Conservation (phyloP, 2,329 filamentous ascomycete species). For the Harringtonia lauricola region DNA sequence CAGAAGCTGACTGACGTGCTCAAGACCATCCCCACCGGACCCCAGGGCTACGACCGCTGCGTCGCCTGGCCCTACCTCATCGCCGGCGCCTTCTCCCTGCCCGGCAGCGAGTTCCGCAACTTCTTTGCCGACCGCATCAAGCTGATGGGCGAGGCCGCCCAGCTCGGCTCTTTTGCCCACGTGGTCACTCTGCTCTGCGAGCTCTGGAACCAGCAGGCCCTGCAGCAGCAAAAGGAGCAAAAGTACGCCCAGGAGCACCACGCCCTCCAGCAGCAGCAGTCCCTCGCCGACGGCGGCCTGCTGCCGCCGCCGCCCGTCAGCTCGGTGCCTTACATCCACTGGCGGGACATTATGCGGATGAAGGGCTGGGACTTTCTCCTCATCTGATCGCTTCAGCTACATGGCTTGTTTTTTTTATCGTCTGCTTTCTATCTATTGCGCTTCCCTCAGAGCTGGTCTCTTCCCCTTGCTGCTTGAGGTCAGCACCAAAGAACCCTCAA, state of each 20-base stretch:
- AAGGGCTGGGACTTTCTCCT: slow-evolving; percentile 90
- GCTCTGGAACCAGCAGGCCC: slow-evolving; percentile 71
- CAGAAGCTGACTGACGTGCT: slow-evolving; percentile 68
- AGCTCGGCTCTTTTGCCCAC: slow-evolving; percentile 76
- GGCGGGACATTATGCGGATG: slow-evolving; percentile 86
- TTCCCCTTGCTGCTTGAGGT: slow-evolving; percentile 7
- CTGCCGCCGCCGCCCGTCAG: no score
- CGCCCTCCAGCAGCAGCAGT: neutral
- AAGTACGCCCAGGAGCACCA: neutral
- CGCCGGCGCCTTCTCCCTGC: slow-evolving; percentile 65
- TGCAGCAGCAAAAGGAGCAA: slow-evolving; percentile 10
- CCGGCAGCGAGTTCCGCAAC: slow-evolving; percentile 61
- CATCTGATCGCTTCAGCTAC: slow-evolving; percentile 21
- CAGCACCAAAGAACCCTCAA: neutral
- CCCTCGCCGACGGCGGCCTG: no score
- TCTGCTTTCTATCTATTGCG: slow-evolving; percentile 15
- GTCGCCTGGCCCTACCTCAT: slow-evolving; percentile 91
- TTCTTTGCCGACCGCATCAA: slow-evolving; percentile 68
- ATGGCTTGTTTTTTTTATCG: slow-evolving; percentile 4
- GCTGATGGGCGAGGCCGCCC: slow-evolving; percentile 64
- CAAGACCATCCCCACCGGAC: slow-evolving; percentile 70
- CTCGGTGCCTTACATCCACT: slow-evolving; percentile 62
- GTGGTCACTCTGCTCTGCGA: slow-evolving; percentile 69
- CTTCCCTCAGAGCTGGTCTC: slow-evolving; percentile 8
- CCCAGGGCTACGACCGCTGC: slow-evolving; percentile 76